phyloP scores from a whole-genome alignment of 805 yeast genomes.

The Teunomyces cretensis region DNA sequence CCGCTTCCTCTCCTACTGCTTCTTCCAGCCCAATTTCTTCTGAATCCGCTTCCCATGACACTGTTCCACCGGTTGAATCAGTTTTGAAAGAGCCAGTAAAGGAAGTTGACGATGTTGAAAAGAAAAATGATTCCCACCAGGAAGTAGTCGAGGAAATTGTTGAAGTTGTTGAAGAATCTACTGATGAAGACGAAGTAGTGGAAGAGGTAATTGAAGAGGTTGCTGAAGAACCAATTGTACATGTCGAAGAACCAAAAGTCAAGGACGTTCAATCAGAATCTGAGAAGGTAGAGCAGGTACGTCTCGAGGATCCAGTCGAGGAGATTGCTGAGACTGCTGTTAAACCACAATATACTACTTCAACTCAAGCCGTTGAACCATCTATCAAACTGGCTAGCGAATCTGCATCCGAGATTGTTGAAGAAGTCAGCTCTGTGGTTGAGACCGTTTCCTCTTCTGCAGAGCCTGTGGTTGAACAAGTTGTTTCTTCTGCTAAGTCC shows the following conservation, averaged over 20 bases:
- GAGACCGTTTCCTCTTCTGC: not conserved
- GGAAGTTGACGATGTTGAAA: not conserved
- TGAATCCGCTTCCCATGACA: no score
- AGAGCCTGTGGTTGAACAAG: not conserved
- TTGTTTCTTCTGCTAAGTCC: not conserved
- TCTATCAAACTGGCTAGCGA: not conserved
- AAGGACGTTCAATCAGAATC: conserved; percentile 4
- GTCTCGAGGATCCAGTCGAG: not conserved
- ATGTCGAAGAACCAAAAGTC: no score
- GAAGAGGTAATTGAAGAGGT: conserved; percentile 4
- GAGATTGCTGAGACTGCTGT: not conserved
- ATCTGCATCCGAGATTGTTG: not conserved
- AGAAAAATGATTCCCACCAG: not conserved
- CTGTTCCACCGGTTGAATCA: not conserved
- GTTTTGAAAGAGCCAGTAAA: not conserved
- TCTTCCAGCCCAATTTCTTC: no score
- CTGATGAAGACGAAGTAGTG: not conserved
- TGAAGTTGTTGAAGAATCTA: conserved; percentile 5
- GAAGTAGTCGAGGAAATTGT: not conserved
- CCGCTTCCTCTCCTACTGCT: no score
- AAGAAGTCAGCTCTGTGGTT: conserved; percentile 3
- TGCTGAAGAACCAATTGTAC: not conserved
- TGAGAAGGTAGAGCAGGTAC: not conserved
- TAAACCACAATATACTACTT: not conserved
- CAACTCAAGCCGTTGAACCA: not conserved